Base-by-base conservation (phyloP, 441 rosid genomes). In the Sinapis alba region DNA sequence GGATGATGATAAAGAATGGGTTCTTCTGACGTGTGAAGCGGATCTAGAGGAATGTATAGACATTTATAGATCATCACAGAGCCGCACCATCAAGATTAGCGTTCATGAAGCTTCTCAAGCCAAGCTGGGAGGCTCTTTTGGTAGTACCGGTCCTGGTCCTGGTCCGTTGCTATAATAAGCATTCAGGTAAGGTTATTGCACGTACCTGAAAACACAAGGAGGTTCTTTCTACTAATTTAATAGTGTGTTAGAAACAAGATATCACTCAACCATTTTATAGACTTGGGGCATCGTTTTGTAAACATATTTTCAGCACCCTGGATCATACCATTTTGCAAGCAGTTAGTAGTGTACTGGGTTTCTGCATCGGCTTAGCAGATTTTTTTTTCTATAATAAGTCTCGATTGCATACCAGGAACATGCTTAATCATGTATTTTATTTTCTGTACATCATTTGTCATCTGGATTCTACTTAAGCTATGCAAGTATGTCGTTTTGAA, bases 61-160 rank as follows among this genome's bases (percentile, higher is more conserved):
- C 10, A 50, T 50, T 8, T 50, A 50, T 50, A 50, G 54, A 50
- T 50, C 54, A 50, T 50, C 54, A 18, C 10, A 50, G 21, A 50
- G 54, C 54, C 21, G 54, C 10, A 50, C 54, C 11, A 50, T 50
- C 54, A 86, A 84, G 58, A 84, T 93, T 45, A 83, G 95, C 2
- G 68, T 93, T 32, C 85, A 87, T 66, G 87, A 67, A 69, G 76
- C 86, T 78, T 76, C 80, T 54, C 85, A 83, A 65, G 82, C 20
- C 1, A 79, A 62, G 74, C 34, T 75, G 10, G 77, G 82, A 53
- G 79, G 82, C 76, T 81, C 85, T 12, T 68, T 57, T 45, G 81
- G 86, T 56, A 85, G 82, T 76, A 77, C 26, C 0, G 81, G 77
- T 63, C 63, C 27, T 28, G 79, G 73, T 72, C 60, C 21, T 27